Conservation (phyloP, 345 rosid genomes). For the Atalantia buxifolia region DNA sequence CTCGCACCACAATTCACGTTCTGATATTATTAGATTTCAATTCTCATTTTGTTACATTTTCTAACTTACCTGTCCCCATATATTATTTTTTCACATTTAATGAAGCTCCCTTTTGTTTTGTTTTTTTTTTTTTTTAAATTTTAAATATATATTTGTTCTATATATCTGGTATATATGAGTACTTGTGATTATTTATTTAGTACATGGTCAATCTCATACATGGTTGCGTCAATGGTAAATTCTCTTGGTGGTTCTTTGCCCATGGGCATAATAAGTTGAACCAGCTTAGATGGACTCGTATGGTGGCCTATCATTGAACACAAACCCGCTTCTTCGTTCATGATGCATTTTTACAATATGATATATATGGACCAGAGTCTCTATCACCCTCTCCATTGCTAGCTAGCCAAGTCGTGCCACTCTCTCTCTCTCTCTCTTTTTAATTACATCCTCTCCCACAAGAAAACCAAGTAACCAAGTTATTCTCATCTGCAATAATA, state of each 20-base stretch:
- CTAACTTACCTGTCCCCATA: too few species aligned
- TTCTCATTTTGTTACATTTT: background rate
- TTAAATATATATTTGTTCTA: too few species aligned
- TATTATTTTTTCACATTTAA: too few species aligned
- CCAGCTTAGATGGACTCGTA: background rate
- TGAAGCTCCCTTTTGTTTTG: too few species aligned
- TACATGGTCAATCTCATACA: background rate
- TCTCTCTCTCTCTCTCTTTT: too few species aligned
- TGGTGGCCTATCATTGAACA: background rate
- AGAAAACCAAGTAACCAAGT: too few species aligned
- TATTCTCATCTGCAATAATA: too few species aligned
- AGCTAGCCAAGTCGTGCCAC: too few species aligned
- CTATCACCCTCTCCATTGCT: background rate
- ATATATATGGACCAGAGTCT: conserved; percentile 24
- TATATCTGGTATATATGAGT: too few species aligned
- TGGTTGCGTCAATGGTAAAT: background rate
- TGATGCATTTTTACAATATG: background rate
- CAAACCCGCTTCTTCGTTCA: background rate
- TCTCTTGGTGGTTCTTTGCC: background rate
- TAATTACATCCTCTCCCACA: too few species aligned
- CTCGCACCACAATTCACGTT: background rate
- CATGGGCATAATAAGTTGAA: background rate
- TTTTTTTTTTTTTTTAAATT: too few species aligned
- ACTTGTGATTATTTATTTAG: too few species aligned
- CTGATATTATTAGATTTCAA: background rate